phyloP scores from a whole-genome alignment of 805 yeast species.

The Geotrichum ghanense region DNA sequence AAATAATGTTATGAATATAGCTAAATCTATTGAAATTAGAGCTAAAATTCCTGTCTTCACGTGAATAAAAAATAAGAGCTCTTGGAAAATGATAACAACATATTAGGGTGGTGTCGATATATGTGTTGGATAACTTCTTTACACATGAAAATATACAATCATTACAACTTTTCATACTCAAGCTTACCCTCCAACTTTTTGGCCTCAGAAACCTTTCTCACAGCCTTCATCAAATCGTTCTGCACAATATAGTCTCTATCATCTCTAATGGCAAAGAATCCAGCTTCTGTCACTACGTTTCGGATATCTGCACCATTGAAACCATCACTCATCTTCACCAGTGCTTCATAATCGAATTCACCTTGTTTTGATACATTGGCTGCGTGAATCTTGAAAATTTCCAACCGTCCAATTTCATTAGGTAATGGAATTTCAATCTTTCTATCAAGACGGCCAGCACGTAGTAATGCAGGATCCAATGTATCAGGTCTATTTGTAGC shows the following conservation, averaged over 20 bases:
- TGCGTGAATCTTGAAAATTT: conserved; percentile 88
- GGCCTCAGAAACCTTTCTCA: conserved; percentile 90
- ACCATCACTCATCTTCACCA: conserved; percentile 97
- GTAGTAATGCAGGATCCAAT: conserved; percentile 87
- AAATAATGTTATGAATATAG: no score
- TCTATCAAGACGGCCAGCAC: conserved; percentile 96
- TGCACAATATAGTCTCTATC: conserved; percentile 92
- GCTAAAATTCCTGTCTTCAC: no score
- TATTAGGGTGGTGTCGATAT: no score
- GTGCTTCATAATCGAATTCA: conserved; percentile 93
- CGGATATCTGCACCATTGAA: conserved; percentile 98
- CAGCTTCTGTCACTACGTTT: conserved; percentile 96
- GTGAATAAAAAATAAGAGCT: no score
- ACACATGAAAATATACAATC: not conserved
- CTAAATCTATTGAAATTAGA: no score
- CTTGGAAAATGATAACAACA: no score
- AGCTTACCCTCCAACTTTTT: conserved; percentile 94
- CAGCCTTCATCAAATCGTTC: conserved; percentile 94
- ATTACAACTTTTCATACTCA: conserved; percentile 82
- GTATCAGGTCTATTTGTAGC: conserved; percentile 99
- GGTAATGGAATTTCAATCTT: conserved; percentile 94
- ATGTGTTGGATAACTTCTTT: no score
- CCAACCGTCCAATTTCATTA: conserved; percentile 89
- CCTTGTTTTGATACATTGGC: conserved; percentile 79
- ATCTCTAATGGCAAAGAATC: conserved; percentile 95